phyloP scores from a whole-genome alignment of 306 rosid genomes.

The Casuarina glauca region DNA sequence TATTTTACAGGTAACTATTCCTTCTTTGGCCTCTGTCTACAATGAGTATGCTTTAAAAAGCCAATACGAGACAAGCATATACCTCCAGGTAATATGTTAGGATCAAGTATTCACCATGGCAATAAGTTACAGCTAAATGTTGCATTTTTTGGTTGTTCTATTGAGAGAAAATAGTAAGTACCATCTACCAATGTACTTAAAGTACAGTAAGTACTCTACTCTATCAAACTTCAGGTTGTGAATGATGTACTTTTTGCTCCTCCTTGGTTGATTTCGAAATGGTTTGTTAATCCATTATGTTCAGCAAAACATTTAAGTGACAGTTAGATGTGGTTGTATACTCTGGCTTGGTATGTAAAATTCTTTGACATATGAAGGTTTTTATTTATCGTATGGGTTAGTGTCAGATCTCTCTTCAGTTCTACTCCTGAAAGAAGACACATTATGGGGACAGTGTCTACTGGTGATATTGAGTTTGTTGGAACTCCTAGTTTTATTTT shows the following conservation, averaged over 20 bases:
- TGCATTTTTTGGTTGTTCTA: neutral
- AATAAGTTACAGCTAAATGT: neutral
- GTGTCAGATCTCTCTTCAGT: neutral
- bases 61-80: slow-evolving; percentile 98
- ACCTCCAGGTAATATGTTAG: slow-evolving; percentile 75
- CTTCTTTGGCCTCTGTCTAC: slow-evolving; percentile 95
- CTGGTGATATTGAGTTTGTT: neutral
- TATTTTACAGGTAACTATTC: slow-evolving; percentile 85
- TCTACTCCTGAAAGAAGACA: neutral
- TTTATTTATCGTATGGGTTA: neutral
- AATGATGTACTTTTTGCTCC: neutral
- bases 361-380: neutral
- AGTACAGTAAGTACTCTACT: neutral
- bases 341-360: neutral
- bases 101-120: neutral
- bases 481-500: neutral
- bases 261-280: neutral
- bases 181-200: neutral
- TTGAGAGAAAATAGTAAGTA: neutral
- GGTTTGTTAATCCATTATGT: neutral
- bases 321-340: neutral
- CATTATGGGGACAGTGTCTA: neutral
- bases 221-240: neutral
- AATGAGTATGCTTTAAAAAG: slow-evolving; percentile 99
- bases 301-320: neutral